A percentile compares a stretch with the other conserved stretches of the same genome.
Conservation (phyloP, 2,329 filamentous ascomycete genomes). For the Sarocladiaceae sp. region DNA sequence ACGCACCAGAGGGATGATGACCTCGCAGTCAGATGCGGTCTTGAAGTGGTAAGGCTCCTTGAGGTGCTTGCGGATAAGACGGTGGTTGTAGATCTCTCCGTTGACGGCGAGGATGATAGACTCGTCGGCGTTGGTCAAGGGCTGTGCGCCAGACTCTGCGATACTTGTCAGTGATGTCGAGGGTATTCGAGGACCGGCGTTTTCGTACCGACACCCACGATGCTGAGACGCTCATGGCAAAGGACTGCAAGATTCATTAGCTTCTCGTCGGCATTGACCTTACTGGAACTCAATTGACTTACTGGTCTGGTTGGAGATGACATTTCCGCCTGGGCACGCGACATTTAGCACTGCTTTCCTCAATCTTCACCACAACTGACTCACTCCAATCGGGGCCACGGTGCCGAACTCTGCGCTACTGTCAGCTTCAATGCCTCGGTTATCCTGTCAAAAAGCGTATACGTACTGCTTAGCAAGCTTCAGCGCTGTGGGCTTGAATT, state of each 20-base stretch:
- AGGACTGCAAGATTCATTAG: constrained; percentile 57
- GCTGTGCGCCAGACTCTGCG: constrained; percentile 89
- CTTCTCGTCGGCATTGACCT: background rate
- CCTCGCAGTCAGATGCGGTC: constrained; percentile 97
- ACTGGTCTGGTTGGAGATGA: constrained; percentile 90
- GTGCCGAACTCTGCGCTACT: constrained; percentile 70
- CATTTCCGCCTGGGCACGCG: constrained; percentile 67
- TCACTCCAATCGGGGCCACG: constrained; percentile 98
- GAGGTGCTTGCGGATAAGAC: constrained; percentile 82
- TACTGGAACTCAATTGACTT: constrained; percentile 30
- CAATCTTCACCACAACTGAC: constrained; percentile 31
- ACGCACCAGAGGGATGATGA: constrained; percentile 92
- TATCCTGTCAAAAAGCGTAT: background rate
- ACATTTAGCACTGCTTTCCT: constrained; percentile 21
- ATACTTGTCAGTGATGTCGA: background rate
- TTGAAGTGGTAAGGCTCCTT: constrained; percentile 91
- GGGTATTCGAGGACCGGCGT: constrained; percentile 11
- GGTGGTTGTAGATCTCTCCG: constrained; percentile 99
- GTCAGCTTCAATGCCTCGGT: background rate
- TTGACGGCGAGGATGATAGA: constrained; percentile 93
- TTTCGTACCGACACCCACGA: constrained; percentile 86
- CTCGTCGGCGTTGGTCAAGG: constrained; percentile 86
- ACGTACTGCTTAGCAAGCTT: constrained; percentile 91
- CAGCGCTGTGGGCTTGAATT: constrained; percentile 93
- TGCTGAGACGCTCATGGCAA: constrained; percentile 94